A percentile compares a stretch with the other conserved stretches of the same genome.
Conservation (phyloP, 805 yeast species). For the Myxozyma monticola region DNA sequence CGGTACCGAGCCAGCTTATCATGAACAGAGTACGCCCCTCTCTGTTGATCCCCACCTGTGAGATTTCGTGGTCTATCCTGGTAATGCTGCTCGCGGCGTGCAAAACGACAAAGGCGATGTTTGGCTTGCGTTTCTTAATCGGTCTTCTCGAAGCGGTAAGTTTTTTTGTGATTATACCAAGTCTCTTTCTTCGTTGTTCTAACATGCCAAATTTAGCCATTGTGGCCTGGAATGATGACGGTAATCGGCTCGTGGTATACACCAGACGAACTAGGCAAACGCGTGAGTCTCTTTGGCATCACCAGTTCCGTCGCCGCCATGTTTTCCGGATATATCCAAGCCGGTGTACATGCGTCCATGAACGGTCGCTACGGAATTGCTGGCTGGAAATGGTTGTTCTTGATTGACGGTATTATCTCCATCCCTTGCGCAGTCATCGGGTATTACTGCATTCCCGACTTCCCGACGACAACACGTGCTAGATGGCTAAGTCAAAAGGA, state of each 20-base stretch:
- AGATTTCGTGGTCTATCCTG: conserved; percentile 13
- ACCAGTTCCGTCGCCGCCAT: conserved; percentile 11
- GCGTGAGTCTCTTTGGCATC: conserved; percentile 10
- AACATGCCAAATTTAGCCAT: not conserved
- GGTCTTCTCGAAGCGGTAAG: conserved; percentile 62
- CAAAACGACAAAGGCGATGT: conserved; percentile 38
- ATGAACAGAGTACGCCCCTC: conserved; percentile 21
- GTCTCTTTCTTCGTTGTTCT: conserved; percentile 29
- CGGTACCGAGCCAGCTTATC: conserved; percentile 12
- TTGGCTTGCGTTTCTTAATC: conserved; percentile 63
- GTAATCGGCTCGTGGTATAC: conserved; percentile 56
- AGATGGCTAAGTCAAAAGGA: conserved; percentile 18
- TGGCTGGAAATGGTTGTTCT: conserved; percentile 59
- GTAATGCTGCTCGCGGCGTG: conserved; percentile 16
- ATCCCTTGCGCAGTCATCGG: conserved; percentile 44
- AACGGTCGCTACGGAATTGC: conserved; percentile 34
- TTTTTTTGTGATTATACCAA: conserved; percentile 50
- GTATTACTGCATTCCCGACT: conserved; percentile 25
- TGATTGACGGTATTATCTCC: conserved; percentile 58
- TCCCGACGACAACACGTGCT: conserved; percentile 23
- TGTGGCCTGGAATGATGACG: conserved; percentile 47
- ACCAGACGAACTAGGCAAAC: conserved; percentile 51
- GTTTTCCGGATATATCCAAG: conserved; percentile 47
- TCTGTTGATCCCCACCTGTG: conserved; percentile 16
- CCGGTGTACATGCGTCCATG: conserved; percentile 44